Conservation (phyloP, 805 yeast species). For the Saccharomycopsis amapae region DNA sequence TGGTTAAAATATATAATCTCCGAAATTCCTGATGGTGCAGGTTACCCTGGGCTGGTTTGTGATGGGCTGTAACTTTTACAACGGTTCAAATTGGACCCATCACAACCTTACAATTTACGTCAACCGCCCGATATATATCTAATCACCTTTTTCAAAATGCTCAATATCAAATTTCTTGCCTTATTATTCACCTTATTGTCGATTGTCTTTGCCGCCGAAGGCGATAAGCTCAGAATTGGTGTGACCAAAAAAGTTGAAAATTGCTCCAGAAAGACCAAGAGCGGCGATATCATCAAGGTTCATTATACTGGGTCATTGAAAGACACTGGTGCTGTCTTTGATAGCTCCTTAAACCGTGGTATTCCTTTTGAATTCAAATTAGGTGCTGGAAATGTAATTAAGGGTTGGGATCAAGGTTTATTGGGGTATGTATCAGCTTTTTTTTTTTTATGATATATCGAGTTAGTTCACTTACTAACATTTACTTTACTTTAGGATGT, state of each 20-base stretch:
- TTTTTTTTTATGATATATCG: not conserved
- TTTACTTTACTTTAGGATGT: constrained; percentile 39
- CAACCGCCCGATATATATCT: too few relatives aligned
- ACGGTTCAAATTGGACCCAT: too few relatives aligned
- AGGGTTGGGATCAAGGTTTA: constrained; percentile 85
- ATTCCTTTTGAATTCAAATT: constrained; percentile 64
- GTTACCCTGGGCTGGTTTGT: too few relatives aligned
- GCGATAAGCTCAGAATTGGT: constrained; percentile 27
- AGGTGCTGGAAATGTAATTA: constrained; percentile 74
- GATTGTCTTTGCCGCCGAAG: constrained; percentile 13
- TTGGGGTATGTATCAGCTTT: constrained; percentile 29
- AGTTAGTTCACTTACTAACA: not conserved
- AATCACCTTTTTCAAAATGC: too few relatives aligned
- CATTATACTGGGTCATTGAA: constrained; percentile 71
- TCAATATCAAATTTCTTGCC: too few relatives aligned
- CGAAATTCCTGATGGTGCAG: too few relatives aligned
- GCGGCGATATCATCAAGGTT: constrained; percentile 65
- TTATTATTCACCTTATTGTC: too few relatives aligned
- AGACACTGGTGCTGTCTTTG: constrained; percentile 63
- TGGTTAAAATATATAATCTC: too few relatives aligned
- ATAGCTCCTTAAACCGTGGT: constrained; percentile 59
- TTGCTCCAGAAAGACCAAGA: constrained; percentile 50
- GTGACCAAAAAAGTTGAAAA: constrained; percentile 41
- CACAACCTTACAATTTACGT: too few relatives aligned
- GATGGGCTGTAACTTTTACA: too few relatives aligned